Evolutionary conservation across 2,329 filamentous ascomycete genomes (phyloP), one percentile per base, ranked within the genome.

Genomic region (Magnaporthiopsis incrustans): DNA sequence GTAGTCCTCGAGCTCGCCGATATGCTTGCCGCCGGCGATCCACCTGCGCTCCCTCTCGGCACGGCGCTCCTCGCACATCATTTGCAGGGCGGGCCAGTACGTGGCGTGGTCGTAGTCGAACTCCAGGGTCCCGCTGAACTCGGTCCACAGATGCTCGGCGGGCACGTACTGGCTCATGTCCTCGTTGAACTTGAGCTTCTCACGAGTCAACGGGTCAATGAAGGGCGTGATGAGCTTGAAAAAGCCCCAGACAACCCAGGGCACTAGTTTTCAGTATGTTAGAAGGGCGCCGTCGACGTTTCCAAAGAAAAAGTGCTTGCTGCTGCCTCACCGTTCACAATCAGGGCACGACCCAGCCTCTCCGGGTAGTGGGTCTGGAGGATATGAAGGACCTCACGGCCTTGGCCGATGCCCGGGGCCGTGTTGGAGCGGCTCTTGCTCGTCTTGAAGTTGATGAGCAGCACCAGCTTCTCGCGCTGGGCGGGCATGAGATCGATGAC

Each of bases 101-200:
- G 81, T 76, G 1, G 82, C 78, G 77, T 99, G 95, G 71, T 97
- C 90, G 75, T 99, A 99, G 71, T 92, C 88, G 73, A 99, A 98
- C 66, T 93, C 85, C 67, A 96, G 84, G 18, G 60, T 25, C 65
- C 95, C 94, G 69, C 80, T 81, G 71, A 90, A 87, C 65, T 87
- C 82, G 70, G 87, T 89, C 88, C 92, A 90, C 63, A 99, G 85
- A 74, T 98, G 94, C 71, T 88, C 82, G 10, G 87, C 77, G 6
- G 92, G 92, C 26, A 99, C 89, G 74, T 92, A 92, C 69, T 90
- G 81, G 69, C 83, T 83, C 80, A 97, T 88, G 73, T 96, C 90
- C 75, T 97, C 92, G 80, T 98, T 97, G 83, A 97, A 97, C 79
- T 95, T 96, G 79, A 99, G 88, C 82, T 99, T 99, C 72, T 95